Conservation (phyloP, 306 rosid genomes). For the Ormosia emarginata region DNA sequence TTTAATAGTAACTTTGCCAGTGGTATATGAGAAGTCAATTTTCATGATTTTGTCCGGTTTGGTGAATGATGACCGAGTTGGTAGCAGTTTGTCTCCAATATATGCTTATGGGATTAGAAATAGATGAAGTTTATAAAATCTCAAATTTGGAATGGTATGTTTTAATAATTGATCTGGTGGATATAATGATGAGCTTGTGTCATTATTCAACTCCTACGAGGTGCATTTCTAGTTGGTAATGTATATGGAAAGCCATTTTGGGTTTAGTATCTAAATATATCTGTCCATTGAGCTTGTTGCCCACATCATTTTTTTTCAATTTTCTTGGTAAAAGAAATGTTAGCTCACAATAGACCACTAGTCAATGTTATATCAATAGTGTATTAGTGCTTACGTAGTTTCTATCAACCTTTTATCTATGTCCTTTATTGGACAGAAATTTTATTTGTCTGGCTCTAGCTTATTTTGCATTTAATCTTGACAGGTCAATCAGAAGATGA, state of each 20-base stretch:
- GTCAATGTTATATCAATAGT: background rate
- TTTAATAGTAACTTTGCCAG: background rate
- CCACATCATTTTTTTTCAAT: background rate
- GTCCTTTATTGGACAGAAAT: background rate
- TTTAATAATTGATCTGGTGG: background rate
- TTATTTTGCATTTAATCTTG: constrained; percentile 20
- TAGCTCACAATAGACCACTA: background rate
- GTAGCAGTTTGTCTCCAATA: background rate
- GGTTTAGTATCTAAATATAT: background rate
- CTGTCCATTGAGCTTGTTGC: background rate
- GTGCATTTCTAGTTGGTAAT: background rate
- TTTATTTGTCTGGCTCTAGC: background rate
- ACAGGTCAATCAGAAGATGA: constrained; percentile 97
- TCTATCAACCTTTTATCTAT: background rate
- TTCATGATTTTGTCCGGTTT: background rate
- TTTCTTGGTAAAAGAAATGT: background rate
- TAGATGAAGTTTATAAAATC: background rate
- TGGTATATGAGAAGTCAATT: background rate
- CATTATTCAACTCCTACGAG: background rate
- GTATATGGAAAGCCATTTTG: background rate
- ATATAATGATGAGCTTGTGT: background rate
- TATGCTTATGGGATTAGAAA: background rate
- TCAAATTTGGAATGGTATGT: background rate
- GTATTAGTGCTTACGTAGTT: background rate
- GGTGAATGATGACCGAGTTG: background rate